Conservation (phyloP, 2,329 filamentous ascomycete species). For the Setomelanomma holmii region DNA sequence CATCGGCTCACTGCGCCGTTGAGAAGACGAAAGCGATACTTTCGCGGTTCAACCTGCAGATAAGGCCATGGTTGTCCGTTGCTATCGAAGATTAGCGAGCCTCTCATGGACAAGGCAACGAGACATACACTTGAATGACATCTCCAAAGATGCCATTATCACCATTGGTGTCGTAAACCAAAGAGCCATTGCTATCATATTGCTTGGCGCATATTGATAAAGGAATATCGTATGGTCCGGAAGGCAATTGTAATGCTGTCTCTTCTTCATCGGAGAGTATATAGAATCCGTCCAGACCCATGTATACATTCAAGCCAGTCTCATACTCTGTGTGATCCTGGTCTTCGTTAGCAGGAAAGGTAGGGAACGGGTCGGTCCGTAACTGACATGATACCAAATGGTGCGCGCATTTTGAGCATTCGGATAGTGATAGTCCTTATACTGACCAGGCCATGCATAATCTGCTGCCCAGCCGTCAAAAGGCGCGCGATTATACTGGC, state of each 20-base stretch:
- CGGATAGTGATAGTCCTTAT: slow-evolving; percentile 69
- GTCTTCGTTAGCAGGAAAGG: slow-evolving; percentile 8
- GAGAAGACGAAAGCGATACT: slow-evolving; percentile 64
- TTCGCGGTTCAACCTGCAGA: slow-evolving; percentile 63
- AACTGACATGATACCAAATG: slow-evolving; percentile 64
- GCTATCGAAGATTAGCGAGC: slow-evolving; percentile 3
- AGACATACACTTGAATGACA: slow-evolving; percentile 60
- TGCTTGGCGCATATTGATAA: slow-evolving; percentile 59
- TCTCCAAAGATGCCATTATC: slow-evolving; percentile 62
- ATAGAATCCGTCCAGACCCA: slow-evolving; percentile 64
- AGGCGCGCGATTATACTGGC: slow-evolving; percentile 56
- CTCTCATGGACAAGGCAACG: background rate
- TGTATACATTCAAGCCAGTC: slow-evolving; percentile 64
- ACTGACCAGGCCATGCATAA: slow-evolving; percentile 58
- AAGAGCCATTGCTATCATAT: slow-evolving; percentile 60
- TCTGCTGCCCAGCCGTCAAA: slow-evolving; percentile 65
- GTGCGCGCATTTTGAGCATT: slow-evolving; percentile 62
- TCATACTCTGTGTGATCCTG: slow-evolving; percentile 50
- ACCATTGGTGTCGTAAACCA: slow-evolving; percentile 57
- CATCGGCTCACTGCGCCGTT: slow-evolving; percentile 48
- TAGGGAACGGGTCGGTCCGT: slow-evolving; percentile 23
- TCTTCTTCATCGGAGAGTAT: slow-evolving; percentile 61
- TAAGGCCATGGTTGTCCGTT: slow-evolving; percentile 68
- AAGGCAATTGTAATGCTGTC: slow-evolving; percentile 58
- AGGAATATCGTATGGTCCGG: slow-evolving; percentile 62